Conservation (phyloP, 2,329 filamentous ascomycete genomes). For the Epichloe festucae region DNA sequence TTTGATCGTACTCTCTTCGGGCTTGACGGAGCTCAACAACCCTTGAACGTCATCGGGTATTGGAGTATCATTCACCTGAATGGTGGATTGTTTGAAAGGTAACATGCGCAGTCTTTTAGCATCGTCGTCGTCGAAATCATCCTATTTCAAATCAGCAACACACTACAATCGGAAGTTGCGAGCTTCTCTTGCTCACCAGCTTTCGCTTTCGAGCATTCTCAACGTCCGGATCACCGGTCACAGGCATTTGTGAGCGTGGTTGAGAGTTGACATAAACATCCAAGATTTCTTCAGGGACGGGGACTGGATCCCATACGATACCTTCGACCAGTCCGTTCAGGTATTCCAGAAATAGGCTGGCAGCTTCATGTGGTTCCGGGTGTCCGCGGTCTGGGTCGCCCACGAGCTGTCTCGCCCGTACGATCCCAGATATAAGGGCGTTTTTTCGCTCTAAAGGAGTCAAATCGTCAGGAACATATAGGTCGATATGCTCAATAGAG, state of each 20-base stretch:
- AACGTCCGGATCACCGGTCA: slow-evolving; percentile 7
- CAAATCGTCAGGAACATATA: slow-evolving; percentile 25
- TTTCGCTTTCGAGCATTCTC: slow-evolving; percentile 32
- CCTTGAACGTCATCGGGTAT: slow-evolving; percentile 19
- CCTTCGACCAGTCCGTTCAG: slow-evolving; percentile 24
- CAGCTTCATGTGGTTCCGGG: slow-evolving; percentile 32
- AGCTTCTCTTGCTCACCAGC: slow-evolving; percentile 24
- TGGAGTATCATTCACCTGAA: slow-evolving; percentile 17
- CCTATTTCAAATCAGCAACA: slow-evolving; percentile 10
- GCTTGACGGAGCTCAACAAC: slow-evolving; percentile 14
- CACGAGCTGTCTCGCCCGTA: slow-evolving; percentile 25
- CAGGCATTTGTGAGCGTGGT: slow-evolving; percentile 17
- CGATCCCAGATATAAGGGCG: slow-evolving; percentile 26
- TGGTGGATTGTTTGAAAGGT: slow-evolving; percentile 9
- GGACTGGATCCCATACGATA: slow-evolving; percentile 33
- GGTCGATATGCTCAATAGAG: slow-evolving; percentile 43
- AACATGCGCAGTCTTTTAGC: slow-evolving; percentile 17
- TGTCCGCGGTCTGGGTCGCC: slow-evolving; percentile 26
- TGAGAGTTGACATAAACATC: slow-evolving; percentile 32
- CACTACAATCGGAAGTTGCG: not conserved
- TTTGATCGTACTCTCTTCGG: slow-evolving; percentile 6
- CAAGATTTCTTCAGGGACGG: slow-evolving; percentile 35
- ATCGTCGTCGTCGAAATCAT: slow-evolving; percentile 20
- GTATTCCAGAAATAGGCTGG: slow-evolving; percentile 32
- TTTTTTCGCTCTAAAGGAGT: slow-evolving; percentile 34